These are phyloP conservation scores for Leccinum fibrillosum DNA, from an alignment of 768 basidiomycete species.

Conservation along the genomic window DNA sequence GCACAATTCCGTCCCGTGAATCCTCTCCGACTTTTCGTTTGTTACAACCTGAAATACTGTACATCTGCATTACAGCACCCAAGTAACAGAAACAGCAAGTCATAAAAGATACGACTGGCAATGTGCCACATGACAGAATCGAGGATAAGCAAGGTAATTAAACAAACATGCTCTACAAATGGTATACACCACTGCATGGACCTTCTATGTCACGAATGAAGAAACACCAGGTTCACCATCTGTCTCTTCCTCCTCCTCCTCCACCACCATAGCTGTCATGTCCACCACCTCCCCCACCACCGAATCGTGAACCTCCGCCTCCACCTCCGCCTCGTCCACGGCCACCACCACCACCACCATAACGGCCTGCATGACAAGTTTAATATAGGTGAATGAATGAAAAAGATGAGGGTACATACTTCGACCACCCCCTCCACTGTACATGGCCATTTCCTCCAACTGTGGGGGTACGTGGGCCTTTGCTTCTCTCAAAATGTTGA, in stretches of 20 bases:
- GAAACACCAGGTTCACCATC: slow-evolving; percentile 19
- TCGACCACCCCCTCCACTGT: slow-evolving; percentile 75
- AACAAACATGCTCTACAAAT: slow-evolving; percentile 16
- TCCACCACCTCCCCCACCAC: slow-evolving; percentile 25
- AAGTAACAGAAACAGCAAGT: not conserved
- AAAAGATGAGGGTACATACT: slow-evolving; percentile 39
- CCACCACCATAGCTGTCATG: slow-evolving; percentile 19
- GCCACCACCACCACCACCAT: slow-evolving; percentile 35
- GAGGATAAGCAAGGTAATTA: not conserved
- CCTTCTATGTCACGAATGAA: slow-evolving; percentile 19
- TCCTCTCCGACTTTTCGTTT: too few species aligned
- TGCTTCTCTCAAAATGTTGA: slow-evolving; percentile 82
- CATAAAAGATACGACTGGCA: not conserved
- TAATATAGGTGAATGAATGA: too few species aligned
- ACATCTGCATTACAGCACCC: too few species aligned
- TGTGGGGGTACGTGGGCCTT: slow-evolving; percentile 85
- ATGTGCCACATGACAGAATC: not conserved
- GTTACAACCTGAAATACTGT: too few species aligned
- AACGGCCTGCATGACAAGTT: slow-evolving; percentile 50
- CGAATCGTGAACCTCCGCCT: slow-evolving; percentile 19
- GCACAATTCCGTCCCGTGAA: too few species aligned
- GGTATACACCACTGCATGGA: slow-evolving; percentile 22
- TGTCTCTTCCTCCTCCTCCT: slow-evolving; percentile 17
- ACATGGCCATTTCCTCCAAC: slow-evolving; percentile 90
- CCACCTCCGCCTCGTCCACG: slow-evolving; percentile 24